Conservation (phyloP, 208 protist species). For the Trypanosoma lewisi region DNA sequence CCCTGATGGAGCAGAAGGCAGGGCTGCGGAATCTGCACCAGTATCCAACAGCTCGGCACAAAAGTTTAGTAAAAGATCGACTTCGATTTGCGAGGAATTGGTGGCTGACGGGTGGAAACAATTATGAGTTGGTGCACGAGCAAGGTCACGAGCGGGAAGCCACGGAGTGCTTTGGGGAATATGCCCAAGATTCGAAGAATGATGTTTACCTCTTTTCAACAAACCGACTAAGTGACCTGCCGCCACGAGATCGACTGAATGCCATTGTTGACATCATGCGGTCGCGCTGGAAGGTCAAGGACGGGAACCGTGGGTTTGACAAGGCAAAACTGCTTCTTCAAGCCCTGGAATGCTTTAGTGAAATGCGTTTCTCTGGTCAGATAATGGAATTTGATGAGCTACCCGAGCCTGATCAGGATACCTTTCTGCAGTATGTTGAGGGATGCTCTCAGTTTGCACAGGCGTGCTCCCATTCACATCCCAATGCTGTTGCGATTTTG, state of each 20-base stretch:
- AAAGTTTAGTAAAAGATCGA: constrained; percentile 83
- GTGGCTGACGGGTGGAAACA: constrained; percentile 81
- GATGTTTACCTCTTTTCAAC: constrained; percentile 77
- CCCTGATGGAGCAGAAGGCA: constrained; percentile 46
- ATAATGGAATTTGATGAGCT: constrained; percentile 66
- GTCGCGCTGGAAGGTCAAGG: constrained; percentile 71
- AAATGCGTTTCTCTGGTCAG: constrained; percentile 65
- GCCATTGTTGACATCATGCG: constrained; percentile 70
- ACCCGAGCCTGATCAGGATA: constrained; percentile 78
- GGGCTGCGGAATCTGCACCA: constrained; percentile 85
- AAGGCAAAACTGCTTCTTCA: constrained; percentile 80
- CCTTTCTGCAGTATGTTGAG: constrained; percentile 85
- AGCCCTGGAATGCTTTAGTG: constrained; percentile 87
- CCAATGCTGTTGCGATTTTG: constrained; percentile 72
- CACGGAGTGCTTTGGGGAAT: constrained; percentile 76
- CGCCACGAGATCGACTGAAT: constrained; percentile 64
- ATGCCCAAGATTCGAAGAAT: constrained; percentile 72
- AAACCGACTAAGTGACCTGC: constrained; percentile 69
- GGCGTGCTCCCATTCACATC: constrained; percentile 80
- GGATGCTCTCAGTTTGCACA: constrained; percentile 73
- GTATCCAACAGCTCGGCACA: constrained; percentile 83
- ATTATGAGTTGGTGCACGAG: constrained; percentile 83
- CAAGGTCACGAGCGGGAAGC: constrained; percentile 84
- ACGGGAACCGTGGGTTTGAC: constrained; percentile 85
- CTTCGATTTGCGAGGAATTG: constrained; percentile 78